Evolutionary conservation across 2,329 filamentous ascomycete genomes (phyloP).

Genomic region (Aspergillus chevalieri): DNA sequence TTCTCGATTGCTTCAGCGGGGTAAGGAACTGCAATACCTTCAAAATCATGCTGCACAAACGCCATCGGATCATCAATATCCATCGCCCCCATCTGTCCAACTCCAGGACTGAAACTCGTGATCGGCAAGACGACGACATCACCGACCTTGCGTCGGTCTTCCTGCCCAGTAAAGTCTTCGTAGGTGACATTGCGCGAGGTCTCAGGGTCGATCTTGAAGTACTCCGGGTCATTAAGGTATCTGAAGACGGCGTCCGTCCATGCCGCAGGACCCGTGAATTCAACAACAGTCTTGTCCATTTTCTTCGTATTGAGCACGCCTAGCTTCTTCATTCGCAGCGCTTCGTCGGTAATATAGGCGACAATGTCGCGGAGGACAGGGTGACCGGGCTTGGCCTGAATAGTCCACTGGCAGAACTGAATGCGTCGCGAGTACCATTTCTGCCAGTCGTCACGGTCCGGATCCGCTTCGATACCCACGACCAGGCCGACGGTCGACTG

Average conservation of each 20-base stretch:
- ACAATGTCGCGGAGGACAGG: conserved; percentile 86
- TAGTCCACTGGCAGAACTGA: conserved; percentile 99
- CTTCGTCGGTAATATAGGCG: conserved; percentile 74
- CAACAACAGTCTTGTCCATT: conserved; percentile 70
- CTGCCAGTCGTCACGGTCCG: conserved; percentile 84
- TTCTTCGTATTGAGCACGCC: conserved; percentile 59
- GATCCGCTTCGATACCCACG: conserved; percentile 92
- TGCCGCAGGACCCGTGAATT: conserved; percentile 87
- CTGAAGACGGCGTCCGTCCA: conserved; percentile 92
- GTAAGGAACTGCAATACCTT: conserved; percentile 52
- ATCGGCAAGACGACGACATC: conserved; percentile 93
- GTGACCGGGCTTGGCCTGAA: conserved; percentile 90
- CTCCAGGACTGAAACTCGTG: conserved; percentile 93
- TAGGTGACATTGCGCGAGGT: conserved; percentile 72
- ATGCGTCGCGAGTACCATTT: conserved; percentile 95
- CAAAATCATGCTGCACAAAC: conserved; percentile 94
- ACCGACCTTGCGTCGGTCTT: conserved; percentile 74
- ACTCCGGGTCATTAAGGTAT: conserved; percentile 87
- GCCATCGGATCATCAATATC: conserved; percentile 91
- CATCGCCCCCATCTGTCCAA: conserved; percentile 84
- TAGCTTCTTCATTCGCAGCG: conserved; percentile 63
- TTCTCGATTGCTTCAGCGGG: background rate
- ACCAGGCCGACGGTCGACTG: conserved; percentile 75
- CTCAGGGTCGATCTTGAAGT: conserved; percentile 67
- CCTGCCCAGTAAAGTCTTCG: conserved; percentile 84